Evolutionary conservation across 2,329 filamentous ascomycete species (phyloP), one percentile per base, ranked within the genome.

Genomic region (Colletotrichum musae): DNA sequence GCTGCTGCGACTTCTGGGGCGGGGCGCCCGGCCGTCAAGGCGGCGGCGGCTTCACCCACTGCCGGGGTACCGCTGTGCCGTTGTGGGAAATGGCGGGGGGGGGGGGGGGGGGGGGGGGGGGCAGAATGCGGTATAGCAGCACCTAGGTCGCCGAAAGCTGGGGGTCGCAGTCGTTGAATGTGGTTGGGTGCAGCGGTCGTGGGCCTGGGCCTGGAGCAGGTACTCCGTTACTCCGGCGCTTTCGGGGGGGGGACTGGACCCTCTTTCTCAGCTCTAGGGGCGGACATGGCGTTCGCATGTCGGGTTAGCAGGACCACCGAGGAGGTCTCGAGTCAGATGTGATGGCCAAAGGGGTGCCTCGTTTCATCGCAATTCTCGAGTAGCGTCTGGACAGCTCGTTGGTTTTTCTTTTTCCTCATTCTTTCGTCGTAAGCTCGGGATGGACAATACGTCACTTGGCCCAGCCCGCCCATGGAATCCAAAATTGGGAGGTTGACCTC

Each of bases 201-300:
- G 32, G 32, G 32, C 32, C 9, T 10, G 32, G 32, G 32, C 32
- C 32, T 36, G 32, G 32, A 36, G 24, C 26, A 28, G 43, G 24
- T 21, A 15, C 41, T 36, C 32, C 32, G 32, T 36, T 9, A 36
- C 32, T 36, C 32, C 32, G 32, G 32, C 28, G 7, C 16, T 47
- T 24, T 28, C 24, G 50, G 50, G 50, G 6, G 28, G 15, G 26
- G 24, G n/a, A 41, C 43, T 59, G 57, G 57, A 59, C 57, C 45
- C 57, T 59, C 57, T 51, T 51, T 59, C 45, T 59, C 57, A 59
- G 48, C 28, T 39, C 26, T n/a, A 32, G 48, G 58, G 48, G 16
- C 58, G 47, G 58, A 53, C 58, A 61, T 61, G 58, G 58, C 58
- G 48, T 52, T 60, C 47, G 24, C n/a, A 32, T 21, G 18, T 36